Conservation (phyloP, 768 basidiomycete species). For the Tricholoma saponaceum region DNA sequence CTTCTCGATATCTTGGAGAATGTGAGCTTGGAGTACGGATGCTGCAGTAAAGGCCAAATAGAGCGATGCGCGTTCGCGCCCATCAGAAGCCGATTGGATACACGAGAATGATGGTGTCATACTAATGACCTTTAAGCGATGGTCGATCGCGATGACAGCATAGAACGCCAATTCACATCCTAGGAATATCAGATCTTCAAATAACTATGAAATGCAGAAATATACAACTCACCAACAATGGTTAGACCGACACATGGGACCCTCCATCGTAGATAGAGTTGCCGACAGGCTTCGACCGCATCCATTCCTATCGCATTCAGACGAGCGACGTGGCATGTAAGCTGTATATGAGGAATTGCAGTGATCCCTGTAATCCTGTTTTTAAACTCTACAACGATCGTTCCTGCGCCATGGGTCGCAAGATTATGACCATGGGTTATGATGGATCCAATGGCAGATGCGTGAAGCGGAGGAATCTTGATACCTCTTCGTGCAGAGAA, state of each 20-base stretch:
- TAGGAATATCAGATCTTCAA: not conserved
- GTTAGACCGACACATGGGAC: not conserved
- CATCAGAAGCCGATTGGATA: not conserved
- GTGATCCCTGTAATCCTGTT: not conserved
- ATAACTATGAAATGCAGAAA: not conserved
- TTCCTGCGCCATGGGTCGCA: not conserved
- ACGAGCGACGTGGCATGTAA: not conserved
- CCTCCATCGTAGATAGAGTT: not conserved
- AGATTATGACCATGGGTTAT: not conserved
- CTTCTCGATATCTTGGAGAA: not conserved
- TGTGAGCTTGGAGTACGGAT: not conserved
- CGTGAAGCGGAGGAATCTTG: too few relatives aligned
- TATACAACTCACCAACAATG: not conserved
- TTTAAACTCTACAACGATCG: not conserved
- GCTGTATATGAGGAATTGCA: not conserved
- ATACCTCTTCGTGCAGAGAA: too few relatives aligned
- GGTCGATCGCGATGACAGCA: not conserved
- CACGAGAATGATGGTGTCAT: not conserved
- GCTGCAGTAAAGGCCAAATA: not conserved
- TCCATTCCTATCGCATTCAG: not conserved
- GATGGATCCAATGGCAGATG: too few relatives aligned
- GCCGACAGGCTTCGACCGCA: not conserved
- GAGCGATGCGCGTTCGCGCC: not conserved
- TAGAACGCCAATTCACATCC: not conserved
- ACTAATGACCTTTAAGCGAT: not conserved